Base-by-base conservation (phyloP, 2,329 filamentous ascomycete species). In the Aspergillus sp. region DNA sequence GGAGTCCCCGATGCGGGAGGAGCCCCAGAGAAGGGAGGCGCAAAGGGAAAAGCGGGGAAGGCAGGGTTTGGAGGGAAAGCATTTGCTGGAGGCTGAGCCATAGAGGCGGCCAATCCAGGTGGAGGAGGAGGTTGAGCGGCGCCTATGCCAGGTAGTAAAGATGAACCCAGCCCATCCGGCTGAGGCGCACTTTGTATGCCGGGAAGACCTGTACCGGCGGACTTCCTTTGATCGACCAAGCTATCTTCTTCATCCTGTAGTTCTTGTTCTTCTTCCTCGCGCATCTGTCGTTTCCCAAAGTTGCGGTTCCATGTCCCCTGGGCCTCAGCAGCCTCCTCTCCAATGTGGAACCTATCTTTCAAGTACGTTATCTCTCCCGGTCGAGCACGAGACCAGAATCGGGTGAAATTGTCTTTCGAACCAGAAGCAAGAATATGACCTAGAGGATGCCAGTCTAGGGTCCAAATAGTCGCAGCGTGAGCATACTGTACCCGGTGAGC, bases 401-500 rank as follows among this genome's bases (percentile, higher is more conserved):
- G 88, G 2, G 95, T 98, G 61, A 96, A 93, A 41, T 95, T 89
- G 73, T 99, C 95, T 73, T 99, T 98, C 11, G 93, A 96, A 12
- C 95, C 95, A 2, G 93, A 96, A 0, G 93, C 93, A 7, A 99
- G 84, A 62, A 99, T 93, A 70, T 99, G 95, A 27, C 95, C 95
- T 0, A 98, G 82, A 0, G 95, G 95, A 72, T 99, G 95, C 93
- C 95, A 99, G 78, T 97, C 93, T 50, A 99, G 83, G 17, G 93
- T 96, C 95, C 95, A 99, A 63, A 99, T 95, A 17, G 92, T 91
- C 72, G 93, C 96, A 66, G 96, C 90, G 73, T 99, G 95, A 0
- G 95, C 95, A 69, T 88, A 93, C 7, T 89, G 86, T 33, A 97
- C 78, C 68, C 87, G 89, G 78, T 98, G 93, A 3, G 92, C 91